Evolutionary conservation across 805 yeast genomes (phyloP).

Genomic region (Nakazawaea wyomingensis): DNA sequence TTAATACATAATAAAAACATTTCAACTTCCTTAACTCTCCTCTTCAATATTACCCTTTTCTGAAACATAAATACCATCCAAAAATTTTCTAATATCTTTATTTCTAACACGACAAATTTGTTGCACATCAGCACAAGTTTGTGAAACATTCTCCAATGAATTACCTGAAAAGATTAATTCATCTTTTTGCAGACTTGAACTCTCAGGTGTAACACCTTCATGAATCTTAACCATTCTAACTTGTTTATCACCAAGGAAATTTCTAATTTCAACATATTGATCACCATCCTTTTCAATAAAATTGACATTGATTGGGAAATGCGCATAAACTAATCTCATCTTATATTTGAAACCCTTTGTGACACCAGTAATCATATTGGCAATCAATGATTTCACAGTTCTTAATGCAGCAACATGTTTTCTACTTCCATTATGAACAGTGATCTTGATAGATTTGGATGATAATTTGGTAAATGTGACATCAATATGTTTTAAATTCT

Average conservation of each 20-base stretch:
- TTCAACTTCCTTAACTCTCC: too few species aligned
- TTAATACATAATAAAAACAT: too few species aligned
- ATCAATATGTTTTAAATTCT: slow-evolving; percentile 91
- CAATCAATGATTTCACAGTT: slow-evolving; percentile 93
- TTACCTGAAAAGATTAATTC: slow-evolving; percentile 90
- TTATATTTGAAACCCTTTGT: slow-evolving; percentile 99
- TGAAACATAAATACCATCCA: slow-evolving; percentile 99
- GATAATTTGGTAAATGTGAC: slow-evolving; percentile 83
- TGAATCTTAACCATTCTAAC: slow-evolving; percentile 82
- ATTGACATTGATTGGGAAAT: slow-evolving; percentile 99
- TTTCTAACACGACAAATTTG: slow-evolving; percentile 98
- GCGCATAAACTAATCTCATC: slow-evolving; percentile 99
- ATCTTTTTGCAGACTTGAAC: slow-evolving; percentile 85
- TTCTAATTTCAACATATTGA: slow-evolving; percentile 90
- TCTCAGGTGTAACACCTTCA: slow-evolving; percentile 85
- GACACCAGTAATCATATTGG: slow-evolving; percentile 97
- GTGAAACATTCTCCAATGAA: slow-evolving; percentile 96
- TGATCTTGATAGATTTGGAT: slow-evolving; percentile 72
- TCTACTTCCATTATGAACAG: slow-evolving; percentile 98
- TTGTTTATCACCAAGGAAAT: slow-evolving; percentile 99
- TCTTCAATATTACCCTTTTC: slow-evolving; percentile 85
- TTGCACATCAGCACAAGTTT: slow-evolving; percentile 97
- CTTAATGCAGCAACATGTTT: slow-evolving; percentile 99
- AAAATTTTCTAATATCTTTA: slow-evolving; percentile 99
- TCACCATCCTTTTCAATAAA: slow-evolving; percentile 72